Evolutionary conservation across 352 stramenopile genomes (phyloP), one percentile per base, ranked within the genome.

Genomic region (Thalassiosira oceanica): DNA sequence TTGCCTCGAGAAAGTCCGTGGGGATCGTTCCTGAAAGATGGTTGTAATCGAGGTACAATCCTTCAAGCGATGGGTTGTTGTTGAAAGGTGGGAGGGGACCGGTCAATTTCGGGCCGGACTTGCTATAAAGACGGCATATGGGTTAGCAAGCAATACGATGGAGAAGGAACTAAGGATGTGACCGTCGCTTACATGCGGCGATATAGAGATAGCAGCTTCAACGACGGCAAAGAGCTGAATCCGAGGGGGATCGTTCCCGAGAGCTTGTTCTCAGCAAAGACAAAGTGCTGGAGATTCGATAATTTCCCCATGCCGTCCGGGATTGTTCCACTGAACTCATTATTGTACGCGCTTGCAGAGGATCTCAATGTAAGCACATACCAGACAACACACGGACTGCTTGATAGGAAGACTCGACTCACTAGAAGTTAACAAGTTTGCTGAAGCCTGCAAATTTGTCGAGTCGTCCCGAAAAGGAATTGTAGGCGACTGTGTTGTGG

Each of bases 1-100:
- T 80, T 41, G 74, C 54, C 45, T 62, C 37, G 15, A 83, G 53
- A 28, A 84, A 80, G 21, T 84, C 54, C 7, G 41, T 46, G 29
- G 74, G 74, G 20, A 84, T 80, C 3, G 57, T 49, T 39, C 74
- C 73, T 31, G 53, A 39, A n/a, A 84, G 51, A 11, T 84, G 52
- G 64, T 84, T 84, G 44, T 84, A 74, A 39, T 80, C 70, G 39
- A 84, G 69, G 46, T 81, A 80, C 15, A 84, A 61, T 3, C 62
- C 62, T 45, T 72, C n/a, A 10, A 89, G 61, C n/a, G 78, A 68
- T 16, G 75, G 68, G 10, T 55, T 36, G 43, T 83, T 76, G 1
- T 65, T 77, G 61, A 88, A 85, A 5, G 64, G 72, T 53, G 79
- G 77, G 13, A 88, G 42, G 33, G 44, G 31, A 52, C 79, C 77